A percentile compares a stretch with the other conserved stretches of the same genome.
These are phyloP conservation scores for Aspergillus ochraceus DNA, from an alignment of 2,329 filamentous ascomycete genomes.

Conservation along the genomic window DNA sequence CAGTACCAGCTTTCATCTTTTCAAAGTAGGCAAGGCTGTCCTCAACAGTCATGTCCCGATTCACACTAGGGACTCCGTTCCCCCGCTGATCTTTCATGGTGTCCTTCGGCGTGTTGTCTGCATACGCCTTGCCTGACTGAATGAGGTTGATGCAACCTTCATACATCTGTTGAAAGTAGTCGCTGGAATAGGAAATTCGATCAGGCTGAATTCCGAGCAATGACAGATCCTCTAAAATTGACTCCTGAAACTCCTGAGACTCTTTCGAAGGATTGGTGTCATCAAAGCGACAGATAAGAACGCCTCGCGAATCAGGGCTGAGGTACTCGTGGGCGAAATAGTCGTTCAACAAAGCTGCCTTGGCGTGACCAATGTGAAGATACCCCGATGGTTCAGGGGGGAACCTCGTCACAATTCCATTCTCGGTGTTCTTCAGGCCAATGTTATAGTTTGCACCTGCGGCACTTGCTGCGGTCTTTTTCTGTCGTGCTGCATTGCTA, in stretches of 20 bases:
- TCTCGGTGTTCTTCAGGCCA: slow-evolving; percentile 76
- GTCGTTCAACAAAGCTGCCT: slow-evolving; percentile 88
- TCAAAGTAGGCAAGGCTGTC: slow-evolving; percentile 84
- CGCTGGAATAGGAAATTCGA: slow-evolving; percentile 84
- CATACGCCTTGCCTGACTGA: slow-evolving; percentile 83
- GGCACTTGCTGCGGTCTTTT: slow-evolving; percentile 68
- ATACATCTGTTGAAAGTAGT: slow-evolving; percentile 93
- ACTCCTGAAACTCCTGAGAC: slow-evolving; percentile 75
- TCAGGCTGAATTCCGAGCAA: slow-evolving; percentile 92
- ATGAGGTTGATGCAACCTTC: slow-evolving; percentile 82
- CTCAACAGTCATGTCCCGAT: slow-evolving; percentile 74
- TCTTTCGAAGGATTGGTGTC: slow-evolving; percentile 98
- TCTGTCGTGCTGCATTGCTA: slow-evolving; percentile 66
- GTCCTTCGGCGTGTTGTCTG: slow-evolving; percentile 89
- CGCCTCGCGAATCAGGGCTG: slow-evolving; percentile 55
- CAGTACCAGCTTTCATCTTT: slow-evolving; percentile 87
- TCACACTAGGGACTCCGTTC: slow-evolving; percentile 77
- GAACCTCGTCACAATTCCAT: slow-evolving; percentile 91
- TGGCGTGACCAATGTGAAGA: slow-evolving; percentile 93
- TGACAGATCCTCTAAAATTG: slow-evolving; percentile 69
- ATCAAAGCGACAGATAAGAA: slow-evolving; percentile 73
- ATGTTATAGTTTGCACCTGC: slow-evolving; percentile 82
- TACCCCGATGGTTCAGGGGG: slow-evolving; percentile 94
- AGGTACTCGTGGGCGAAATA: slow-evolving; percentile 96
- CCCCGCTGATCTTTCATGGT: slow-evolving; percentile 82